Evolutionary conservation across 306 rosid genomes (phyloP), one percentile per base, ranked within the genome.

Genomic region (Arachis hypogaea): DNA sequence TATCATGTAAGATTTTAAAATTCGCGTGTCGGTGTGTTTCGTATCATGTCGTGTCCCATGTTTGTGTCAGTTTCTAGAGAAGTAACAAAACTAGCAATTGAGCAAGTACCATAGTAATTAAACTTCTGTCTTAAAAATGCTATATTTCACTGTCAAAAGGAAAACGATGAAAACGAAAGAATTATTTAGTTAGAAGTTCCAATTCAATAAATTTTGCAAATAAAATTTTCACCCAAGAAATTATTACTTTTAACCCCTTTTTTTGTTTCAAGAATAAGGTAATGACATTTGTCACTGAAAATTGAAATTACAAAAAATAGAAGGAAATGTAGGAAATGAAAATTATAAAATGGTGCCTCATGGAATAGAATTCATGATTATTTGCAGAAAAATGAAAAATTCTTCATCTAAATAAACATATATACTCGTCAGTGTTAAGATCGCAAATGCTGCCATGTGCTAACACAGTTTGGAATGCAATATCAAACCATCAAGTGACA

Each of bases 81-180:
- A 83, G 97, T 89, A 8, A 96, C 96, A 66, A 22, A 22, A 22
- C 28, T 22, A 22, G 28, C 28, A 22, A 22, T 1, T 22, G 28
- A 22, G 28, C 28, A 88, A 74, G 97, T 96, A 61, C 97, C 96
- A 36, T 96, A 6, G 86, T 89, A 73, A 86, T 89, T 74, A 18
- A 18, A 74, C 2, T 38, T 3, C 41, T 40, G 28, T 66, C 52
- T 63, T n/a, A 16, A 16, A 56, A 6, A n/a, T 66, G 16, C 12
- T 33, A 67, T 7, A 12, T 22, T 59, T 78, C 64, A 9, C 66
- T 36, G 60, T 66, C 75, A 72, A 38, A 42, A 59, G 6, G 33
- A 43, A 75, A 61, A 49, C 22, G 59, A 6, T 44, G 2, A 66
- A 68, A 59, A 22, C 44, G 56, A 54, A 40, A 18, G 51, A 71